Evolutionary conservation across 1,284 basidiomycete species (phyloP).

Genomic region (Erythrobasidium hasegawianum): DNA sequence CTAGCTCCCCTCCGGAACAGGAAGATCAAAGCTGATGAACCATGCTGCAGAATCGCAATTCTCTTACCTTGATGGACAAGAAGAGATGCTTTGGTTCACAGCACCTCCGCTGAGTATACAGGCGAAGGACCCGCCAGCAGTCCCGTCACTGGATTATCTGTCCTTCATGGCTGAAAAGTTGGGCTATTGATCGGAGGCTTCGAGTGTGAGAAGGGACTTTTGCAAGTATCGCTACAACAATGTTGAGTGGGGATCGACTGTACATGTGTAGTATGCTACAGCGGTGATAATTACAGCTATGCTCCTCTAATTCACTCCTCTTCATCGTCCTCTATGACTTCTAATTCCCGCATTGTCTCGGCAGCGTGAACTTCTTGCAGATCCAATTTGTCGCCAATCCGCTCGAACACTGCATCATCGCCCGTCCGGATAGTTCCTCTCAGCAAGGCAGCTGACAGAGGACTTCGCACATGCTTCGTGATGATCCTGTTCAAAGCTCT

Average conservation of each 20-base stretch:
- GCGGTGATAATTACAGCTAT: not conserved
- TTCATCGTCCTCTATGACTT: slow-evolving; percentile 31
- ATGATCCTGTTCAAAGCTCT: slow-evolving; percentile 56
- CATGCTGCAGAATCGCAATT: slow-evolving; percentile 39
- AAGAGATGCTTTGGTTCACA: slow-evolving; percentile 44
- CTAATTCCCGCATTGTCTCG: slow-evolving; percentile 19
- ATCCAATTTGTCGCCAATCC: slow-evolving; percentile 14
- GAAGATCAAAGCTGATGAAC: not conserved
- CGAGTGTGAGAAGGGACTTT: not conserved
- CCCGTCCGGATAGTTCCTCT: slow-evolving; percentile 26
- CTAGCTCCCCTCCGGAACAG: not conserved
- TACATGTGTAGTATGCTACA: too few species aligned
- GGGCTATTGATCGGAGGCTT: slow-evolving; percentile 1
- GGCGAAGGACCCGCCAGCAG: not conserved
- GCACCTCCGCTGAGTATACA: slow-evolving; percentile 30
- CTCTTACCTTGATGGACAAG: slow-evolving; percentile 35
- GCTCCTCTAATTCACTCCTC: slow-evolving; percentile 1
- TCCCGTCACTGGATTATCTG: slow-evolving; percentile 20
- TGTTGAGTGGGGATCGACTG: too few species aligned
- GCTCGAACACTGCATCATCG: slow-evolving; percentile 28
- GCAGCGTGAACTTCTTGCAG: slow-evolving; percentile 15
- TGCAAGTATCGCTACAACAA: too few species aligned
- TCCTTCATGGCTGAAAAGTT: slow-evolving; percentile 14
- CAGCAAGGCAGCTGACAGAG: slow-evolving; percentile 23
- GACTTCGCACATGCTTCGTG: slow-evolving; percentile 37